Evolutionary conservation across 2,329 filamentous ascomycete species (phyloP).

Genomic region (Hypoxylon sp.): DNA sequence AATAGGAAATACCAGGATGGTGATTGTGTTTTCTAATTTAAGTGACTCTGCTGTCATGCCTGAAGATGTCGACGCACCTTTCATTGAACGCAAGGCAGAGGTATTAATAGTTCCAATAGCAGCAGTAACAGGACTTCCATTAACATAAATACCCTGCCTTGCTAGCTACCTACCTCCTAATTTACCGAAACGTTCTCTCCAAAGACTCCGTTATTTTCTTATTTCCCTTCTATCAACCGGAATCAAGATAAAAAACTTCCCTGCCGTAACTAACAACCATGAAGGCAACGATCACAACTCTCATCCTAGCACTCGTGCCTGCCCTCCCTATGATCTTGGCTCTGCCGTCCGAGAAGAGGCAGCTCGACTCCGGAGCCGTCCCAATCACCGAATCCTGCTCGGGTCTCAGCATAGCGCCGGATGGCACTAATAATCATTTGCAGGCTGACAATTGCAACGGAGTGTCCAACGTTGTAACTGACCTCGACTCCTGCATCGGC

Average conservation of each 20-base stretch:
- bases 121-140: background rate
- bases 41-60: background rate
- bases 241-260: background rate
- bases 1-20: background rate
- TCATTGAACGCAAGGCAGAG: background rate
- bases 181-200: background rate
- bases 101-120: background rate
- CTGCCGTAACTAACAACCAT: background rate
- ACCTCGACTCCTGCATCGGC: background rate
- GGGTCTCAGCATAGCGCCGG: background rate
- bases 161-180: background rate
- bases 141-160: background rate
- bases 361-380: no score
- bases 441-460: background rate
- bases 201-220: background rate
- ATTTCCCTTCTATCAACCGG: background rate
- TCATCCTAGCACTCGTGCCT: background rate
- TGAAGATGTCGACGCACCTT: background rate
- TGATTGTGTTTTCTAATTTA: background rate
- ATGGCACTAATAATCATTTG: background rate
- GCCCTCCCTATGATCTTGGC: background rate
- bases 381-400: background rate
- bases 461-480: background rate
- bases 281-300: background rate
- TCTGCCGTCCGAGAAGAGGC: background rate